Conservation (phyloP, 2,329 filamentous ascomycete genomes). For the Aureobasidium uvarum region DNA sequence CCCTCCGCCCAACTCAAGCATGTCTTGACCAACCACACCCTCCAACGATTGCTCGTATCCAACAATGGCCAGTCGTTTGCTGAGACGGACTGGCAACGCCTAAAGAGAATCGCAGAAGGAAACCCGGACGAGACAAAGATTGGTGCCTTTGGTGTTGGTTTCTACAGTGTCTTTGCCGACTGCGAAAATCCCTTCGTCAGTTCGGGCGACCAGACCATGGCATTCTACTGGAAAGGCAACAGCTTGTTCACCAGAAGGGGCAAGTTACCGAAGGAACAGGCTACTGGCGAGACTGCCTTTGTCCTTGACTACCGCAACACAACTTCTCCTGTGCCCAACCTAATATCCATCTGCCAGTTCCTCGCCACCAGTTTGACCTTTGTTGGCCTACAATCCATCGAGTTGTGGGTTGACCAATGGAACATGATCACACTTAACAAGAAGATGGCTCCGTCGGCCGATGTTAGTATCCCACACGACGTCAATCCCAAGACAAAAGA, state of each 20-base stretch:
- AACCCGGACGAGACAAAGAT: conserved; percentile 99
- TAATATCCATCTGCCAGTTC: conserved; percentile 87
- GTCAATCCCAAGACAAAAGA: conserved; percentile 81
- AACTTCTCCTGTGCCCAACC: conserved; percentile 79
- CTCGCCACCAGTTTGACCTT: conserved; percentile 94
- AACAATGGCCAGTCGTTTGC: conserved; percentile 90
- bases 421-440: conserved; percentile 76
- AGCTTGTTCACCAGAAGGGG: conserved; percentile 88
- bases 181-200: conserved; percentile 97
- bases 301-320: conserved; percentile 89
- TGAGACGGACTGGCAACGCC: conserved; percentile 83
- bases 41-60: conserved; percentile 82
- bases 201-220: conserved; percentile 89
- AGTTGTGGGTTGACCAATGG: conserved; percentile 88
- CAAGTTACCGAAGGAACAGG: conserved; percentile 65
- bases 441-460: conserved; percentile 74
- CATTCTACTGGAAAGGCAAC: conserved; percentile 99
- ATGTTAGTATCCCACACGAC: conserved; percentile 71
- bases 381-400: conserved; percentile 81
- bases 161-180: conserved; percentile 98
- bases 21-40: conserved; percentile 76
- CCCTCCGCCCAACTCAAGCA: conserved; percentile 76
- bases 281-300: conserved; percentile 72
- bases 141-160: conserved; percentile 95
- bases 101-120: conserved; percentile 98